phyloP scores from a whole-genome alignment of 129 eudicot genomes.

The Flaveria trinervia region DNA sequence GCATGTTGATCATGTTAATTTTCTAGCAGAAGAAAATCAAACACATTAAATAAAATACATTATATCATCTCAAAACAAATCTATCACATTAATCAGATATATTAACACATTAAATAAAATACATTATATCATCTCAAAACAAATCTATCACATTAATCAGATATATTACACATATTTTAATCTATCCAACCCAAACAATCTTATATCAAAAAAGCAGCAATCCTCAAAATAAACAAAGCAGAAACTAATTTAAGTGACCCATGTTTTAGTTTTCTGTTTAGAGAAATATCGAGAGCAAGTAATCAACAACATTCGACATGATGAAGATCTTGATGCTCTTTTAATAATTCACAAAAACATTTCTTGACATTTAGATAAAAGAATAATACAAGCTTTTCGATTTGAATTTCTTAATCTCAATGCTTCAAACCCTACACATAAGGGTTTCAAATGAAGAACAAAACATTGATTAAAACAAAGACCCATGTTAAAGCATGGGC shows the following conservation, averaged over 20 bases:
- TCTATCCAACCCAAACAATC: background rate
- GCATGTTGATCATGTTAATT: background rate
- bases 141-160: background rate
- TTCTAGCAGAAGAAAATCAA: background rate
- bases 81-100: background rate
- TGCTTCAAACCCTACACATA: slow-evolving; percentile 32
- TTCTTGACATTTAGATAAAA: slow-evolving; percentile 1
- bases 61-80: background rate
- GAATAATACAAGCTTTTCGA: slow-evolving; percentile 16
- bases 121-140: background rate
- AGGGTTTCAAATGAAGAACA: slow-evolving; percentile 27
- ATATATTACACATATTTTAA: background rate
- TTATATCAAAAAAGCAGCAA: background rate
- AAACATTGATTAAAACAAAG: background rate
- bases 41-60: background rate
- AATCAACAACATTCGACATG: background rate
- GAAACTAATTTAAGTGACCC: background rate
- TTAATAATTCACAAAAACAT: background rate
- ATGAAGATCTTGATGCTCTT: background rate
- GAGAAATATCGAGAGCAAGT: background rate
- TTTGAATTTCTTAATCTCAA: slow-evolving; percentile 7
- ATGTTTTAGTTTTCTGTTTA: background rate
- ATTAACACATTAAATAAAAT: background rate
- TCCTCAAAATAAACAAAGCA: background rate
- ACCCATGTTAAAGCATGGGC: background rate